Conservation (phyloP, 2,329 filamentous ascomycete species). For the Clonostachys byssicola region DNA sequence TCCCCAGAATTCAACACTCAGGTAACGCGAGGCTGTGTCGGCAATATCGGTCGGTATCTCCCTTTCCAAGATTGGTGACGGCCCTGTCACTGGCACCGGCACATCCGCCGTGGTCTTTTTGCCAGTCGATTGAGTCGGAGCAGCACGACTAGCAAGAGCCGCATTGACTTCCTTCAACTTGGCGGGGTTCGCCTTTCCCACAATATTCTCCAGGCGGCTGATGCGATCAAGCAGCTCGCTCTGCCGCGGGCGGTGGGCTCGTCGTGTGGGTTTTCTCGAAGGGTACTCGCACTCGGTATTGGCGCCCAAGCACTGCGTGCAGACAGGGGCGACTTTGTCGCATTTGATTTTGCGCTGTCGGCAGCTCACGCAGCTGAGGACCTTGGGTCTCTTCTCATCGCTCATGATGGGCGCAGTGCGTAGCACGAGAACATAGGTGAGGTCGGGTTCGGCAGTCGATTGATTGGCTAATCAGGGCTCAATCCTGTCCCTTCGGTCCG, state of each 20-base stretch:
- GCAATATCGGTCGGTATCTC: not conserved
- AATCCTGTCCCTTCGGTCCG: no score
- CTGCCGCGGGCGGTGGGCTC: conserved; percentile 33
- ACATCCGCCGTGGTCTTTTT: not conserved
- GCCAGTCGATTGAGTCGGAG: not conserved
- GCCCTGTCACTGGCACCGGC: conserved; percentile 1
- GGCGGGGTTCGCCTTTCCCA: conserved; percentile 32
- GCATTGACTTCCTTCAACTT: conserved; percentile 13
- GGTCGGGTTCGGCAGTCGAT: no score
- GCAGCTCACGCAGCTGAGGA: conserved; percentile 55
- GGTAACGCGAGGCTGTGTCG: conserved; percentile 23
- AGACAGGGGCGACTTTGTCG: conserved; percentile 47
- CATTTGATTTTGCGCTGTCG: conserved; percentile 61
- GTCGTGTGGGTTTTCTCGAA: conserved; percentile 34
- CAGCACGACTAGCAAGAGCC: not conserved
- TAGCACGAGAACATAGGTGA: no score
- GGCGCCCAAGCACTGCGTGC: conserved; percentile 44
- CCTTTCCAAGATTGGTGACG: not conserved
- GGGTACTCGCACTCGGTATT: conserved; percentile 42
- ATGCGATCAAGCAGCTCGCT: conserved; percentile 37
- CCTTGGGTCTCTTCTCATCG: conserved; percentile 14
- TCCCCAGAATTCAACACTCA: conserved; percentile 38
- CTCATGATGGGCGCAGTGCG: not conserved
- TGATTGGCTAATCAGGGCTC: no score
- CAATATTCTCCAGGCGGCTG: conserved; percentile 37